These are phyloP conservation scores for Arctostaphylos glauca DNA, from an alignment of 148 eudicot species.

Conservation along the genomic window DNA sequence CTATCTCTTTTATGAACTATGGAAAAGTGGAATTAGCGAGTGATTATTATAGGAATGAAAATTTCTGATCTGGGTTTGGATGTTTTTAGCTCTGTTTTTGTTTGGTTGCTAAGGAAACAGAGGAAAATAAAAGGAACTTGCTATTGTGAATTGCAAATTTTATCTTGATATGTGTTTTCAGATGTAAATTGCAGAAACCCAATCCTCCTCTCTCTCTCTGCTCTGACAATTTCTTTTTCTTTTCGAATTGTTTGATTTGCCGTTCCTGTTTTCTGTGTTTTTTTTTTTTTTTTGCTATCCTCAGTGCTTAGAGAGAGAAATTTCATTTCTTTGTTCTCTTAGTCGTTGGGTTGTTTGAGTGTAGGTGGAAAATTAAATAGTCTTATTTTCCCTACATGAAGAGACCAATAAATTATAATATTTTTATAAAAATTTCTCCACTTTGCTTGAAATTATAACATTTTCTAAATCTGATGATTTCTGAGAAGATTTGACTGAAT, in stretches of 20 bases:
- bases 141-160: neutral
- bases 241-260: neutral
- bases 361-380: no score
- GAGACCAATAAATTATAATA: no score
- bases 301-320: neutral
- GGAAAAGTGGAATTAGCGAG: conserved; percentile 64
- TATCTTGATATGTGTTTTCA: neutral
- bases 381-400: no score
- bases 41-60: neutral
- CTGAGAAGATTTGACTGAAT: no score
- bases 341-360: no score
- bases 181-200: neutral
- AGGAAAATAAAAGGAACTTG: neutral
- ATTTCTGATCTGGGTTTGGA: neutral
- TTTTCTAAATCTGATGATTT: no score
- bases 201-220: no score
- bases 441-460: no score
- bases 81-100: conserved; percentile 9
- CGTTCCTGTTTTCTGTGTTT: neutral
- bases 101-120: neutral
- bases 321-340: neutral
- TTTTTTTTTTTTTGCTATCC: neutral
- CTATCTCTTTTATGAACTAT: no score
- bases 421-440: no score
- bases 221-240: neutral